Base-by-base conservation (phyloP, 1,284 basidiomycete genomes). In the Irpex rosettiformis region DNA sequence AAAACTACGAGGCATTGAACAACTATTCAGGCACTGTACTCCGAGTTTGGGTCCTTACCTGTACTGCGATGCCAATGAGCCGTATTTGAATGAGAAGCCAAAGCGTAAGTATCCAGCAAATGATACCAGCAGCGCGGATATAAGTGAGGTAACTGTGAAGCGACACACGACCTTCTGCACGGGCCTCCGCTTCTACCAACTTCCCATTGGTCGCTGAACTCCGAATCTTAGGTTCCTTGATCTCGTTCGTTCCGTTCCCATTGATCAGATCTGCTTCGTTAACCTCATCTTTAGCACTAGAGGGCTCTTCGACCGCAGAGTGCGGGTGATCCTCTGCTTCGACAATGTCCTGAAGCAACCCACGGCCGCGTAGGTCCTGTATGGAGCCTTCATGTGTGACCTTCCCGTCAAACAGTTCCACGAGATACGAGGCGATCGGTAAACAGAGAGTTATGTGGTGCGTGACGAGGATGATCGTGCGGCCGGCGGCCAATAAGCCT, bases 401-500 rank as follows among this genome's bases (percentile, higher is more conserved):
- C 1, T 73, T 72, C 0, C 91, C 91, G 47, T 80, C 77, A 0
- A 80, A 76, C 4, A 93, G 75, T 62, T 90, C 86, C 21, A 93
- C 75, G 1, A 91, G 73, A 67, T 88, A 87, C 30, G 84, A 77
- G 1, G 88, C 82, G 11, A 78, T 71, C 2, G 86, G 82, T 0
- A 89, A 73, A 62, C 89, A 88, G 1, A 93, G 76, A 52, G 80
- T 84, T 62, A 94, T 85, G 66, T 95, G 92, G 70, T 96, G 94
- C 0, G 93, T 94, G 37, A 96, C 91, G 3, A 96, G 78, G 58
- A 96, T 83, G 58, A 93, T 79, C 0, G 91, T 94, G 13, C 91
- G 79, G 49, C 79, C 81, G 27, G 76, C 75, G 62, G 87, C 79
- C 3, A 94, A 75, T 0, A 80, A 74, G 8, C 91, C 85, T 7